phyloP scores from a whole-genome alignment of 352 stramenopile genomes.

The Aphanomyces invadans region DNA sequence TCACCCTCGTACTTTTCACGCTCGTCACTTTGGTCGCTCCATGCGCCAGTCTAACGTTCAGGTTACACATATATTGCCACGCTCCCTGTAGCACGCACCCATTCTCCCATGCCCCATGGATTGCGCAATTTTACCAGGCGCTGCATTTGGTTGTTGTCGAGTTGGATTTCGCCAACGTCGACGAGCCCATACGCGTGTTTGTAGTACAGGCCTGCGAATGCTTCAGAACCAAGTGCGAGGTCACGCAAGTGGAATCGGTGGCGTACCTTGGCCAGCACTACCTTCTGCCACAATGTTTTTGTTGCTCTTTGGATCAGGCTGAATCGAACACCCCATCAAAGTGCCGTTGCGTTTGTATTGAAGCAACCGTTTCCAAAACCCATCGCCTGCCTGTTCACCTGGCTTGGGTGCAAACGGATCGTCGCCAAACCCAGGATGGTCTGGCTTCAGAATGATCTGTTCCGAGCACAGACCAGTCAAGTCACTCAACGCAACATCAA shows the following conservation, averaged over 20 bases:
- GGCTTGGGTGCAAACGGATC: conserved; percentile 46
- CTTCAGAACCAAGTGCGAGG: not conserved
- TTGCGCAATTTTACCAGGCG: conserved; percentile 80
- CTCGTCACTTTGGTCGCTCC: conserved; percentile 73
- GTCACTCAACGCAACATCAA: conserved; percentile 85
- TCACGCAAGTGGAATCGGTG: not conserved
- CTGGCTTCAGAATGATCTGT: conserved; percentile 79
- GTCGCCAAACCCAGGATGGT: conserved; percentile 69
- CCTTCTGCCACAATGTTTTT: conserved; percentile 62
- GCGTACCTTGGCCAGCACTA: conserved; percentile 56
- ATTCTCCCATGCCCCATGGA: conserved; percentile 88
- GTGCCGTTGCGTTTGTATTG: conserved; percentile 74
- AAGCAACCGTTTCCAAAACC: conserved; percentile 75
- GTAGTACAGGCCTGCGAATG: conserved; percentile 55
- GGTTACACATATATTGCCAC: too few relatives aligned
- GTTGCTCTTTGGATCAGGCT: conserved; percentile 47
- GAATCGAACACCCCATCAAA: conserved; percentile 89
- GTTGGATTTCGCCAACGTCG: conserved; percentile 64
- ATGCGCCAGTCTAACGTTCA: conserved; percentile 56
- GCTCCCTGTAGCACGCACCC: conserved; percentile 53
- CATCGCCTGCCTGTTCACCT: conserved; percentile 42
- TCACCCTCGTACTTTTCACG: conserved; percentile 68
- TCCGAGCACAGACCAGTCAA: conserved; percentile 85
- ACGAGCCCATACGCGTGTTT: conserved; percentile 85
- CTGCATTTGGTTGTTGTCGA: conserved; percentile 39